Percentiles rank a stretch among this genome's conserved stretches.
phyloP scores from a whole-genome alignment of 2,329 filamentous ascomycete species.

The Apiospora saccharicola region DNA sequence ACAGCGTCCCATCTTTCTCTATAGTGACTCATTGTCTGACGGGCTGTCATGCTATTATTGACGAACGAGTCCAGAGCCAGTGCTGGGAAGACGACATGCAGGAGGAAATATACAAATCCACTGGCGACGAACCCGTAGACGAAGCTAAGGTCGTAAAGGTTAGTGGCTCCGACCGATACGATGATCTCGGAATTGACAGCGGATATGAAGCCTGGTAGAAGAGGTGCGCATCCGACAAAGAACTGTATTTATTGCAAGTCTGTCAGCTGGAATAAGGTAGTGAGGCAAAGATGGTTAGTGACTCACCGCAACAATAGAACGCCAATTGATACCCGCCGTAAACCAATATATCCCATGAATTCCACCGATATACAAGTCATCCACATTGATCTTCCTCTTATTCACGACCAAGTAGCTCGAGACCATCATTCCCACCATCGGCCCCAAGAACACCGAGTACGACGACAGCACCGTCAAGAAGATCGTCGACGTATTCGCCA shows the following conservation, averaged over 20 bases:
- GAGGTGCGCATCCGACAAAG: background rate
- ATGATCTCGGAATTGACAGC: slow-evolving; percentile 28
- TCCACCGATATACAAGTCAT: slow-evolving; percentile 44
- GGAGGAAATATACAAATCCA: slow-evolving; percentile 39
- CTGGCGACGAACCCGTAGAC: slow-evolving; percentile 48
- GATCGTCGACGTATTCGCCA: slow-evolving; percentile 41
- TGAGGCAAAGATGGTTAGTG: slow-evolving; percentile 26
- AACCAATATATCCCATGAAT: slow-evolving; percentile 49
- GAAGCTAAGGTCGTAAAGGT: slow-evolving; percentile 50
- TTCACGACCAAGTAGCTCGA: slow-evolving; percentile 51
- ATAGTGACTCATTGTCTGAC: slow-evolving; percentile 40
- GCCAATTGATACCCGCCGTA: slow-evolving; percentile 49
- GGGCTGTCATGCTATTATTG: slow-evolving; percentile 32
- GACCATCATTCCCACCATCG: slow-evolving; percentile 51
- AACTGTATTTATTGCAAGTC: background rate
- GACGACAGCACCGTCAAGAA: slow-evolving; percentile 50
- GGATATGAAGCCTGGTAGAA: background rate
- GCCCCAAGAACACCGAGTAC: slow-evolving; percentile 51
- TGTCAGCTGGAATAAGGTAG: too few relatives aligned
- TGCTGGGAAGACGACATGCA: slow-evolving; percentile 43
- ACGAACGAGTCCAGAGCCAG: slow-evolving; percentile 41
- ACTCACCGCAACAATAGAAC: slow-evolving; percentile 48
- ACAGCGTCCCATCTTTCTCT: slow-evolving; percentile 42
- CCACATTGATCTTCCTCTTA: slow-evolving; percentile 45
- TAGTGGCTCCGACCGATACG: slow-evolving; percentile 46